A percentile compares a stretch with the other conserved stretches of the same genome.
Evolutionary conservation across 75 land plant species (phyloP).

Genomic region (Picea glauca): DNA sequence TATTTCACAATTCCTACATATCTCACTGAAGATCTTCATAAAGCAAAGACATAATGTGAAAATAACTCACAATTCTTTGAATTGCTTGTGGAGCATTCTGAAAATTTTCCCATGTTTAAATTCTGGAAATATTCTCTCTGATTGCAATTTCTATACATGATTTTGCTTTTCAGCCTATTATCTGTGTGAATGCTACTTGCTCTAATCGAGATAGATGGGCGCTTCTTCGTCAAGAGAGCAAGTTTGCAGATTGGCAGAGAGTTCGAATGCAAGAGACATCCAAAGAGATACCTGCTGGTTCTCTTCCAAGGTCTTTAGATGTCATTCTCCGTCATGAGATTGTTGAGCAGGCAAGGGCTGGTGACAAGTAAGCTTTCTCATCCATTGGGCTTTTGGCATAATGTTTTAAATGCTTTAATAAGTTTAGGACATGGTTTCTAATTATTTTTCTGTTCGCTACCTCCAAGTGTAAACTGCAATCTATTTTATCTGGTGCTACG

Average conservation of each 20-base stretch:
- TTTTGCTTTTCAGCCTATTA: constrained; percentile 60
- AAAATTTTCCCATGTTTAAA: no score
- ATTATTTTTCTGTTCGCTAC: not conserved
- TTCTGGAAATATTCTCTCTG: no score
- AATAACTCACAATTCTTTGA: no score
- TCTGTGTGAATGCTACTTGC: constrained; percentile 89
- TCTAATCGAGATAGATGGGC: constrained; percentile 75
- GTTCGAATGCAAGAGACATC: constrained; percentile 98
- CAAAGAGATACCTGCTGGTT: constrained; percentile 96
- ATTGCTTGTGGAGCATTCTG: no score
- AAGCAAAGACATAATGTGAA: no score
- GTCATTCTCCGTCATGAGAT: constrained; percentile 98
- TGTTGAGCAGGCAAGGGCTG: constrained; percentile 98
- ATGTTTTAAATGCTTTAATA: not conserved
- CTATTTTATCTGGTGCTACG: not conserved
- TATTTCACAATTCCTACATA: no score
- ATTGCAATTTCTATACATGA: not conserved
- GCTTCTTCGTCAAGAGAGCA: constrained; percentile 88
- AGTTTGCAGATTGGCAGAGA: constrained; percentile 98
- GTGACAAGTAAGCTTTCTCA: constrained; percentile 76
- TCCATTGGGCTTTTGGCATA: not conserved
- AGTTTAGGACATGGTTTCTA: no score
- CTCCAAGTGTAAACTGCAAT: not conserved
- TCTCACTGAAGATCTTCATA: no score
- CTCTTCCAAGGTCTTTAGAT: constrained; percentile 97